Evolutionary conservation across 441 rosid species (phyloP), one percentile per base, ranked within the genome.

Genomic region (Euphorbia schlechtendalii): DNA sequence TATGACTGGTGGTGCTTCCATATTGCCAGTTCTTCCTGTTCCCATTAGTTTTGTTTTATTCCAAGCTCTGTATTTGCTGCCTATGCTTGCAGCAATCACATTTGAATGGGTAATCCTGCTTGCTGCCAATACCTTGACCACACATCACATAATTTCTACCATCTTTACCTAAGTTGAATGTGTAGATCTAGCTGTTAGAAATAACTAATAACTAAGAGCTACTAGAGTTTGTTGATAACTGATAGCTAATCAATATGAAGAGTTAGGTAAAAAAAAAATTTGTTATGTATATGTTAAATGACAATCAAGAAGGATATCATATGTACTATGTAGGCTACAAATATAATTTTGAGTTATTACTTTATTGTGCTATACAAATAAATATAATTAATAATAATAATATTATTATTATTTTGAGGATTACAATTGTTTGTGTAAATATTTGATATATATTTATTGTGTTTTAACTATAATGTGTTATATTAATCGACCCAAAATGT

Each of bases 101-200:
- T 28, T 61, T n/a, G 12, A 18, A 25, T 0, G n/a, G 20, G 2
- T 17, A 9, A 24, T 7, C 12, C 13, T 43, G 36, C 21, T 45
- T n/a, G 22, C 65, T 61, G 65, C 20, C 54, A 41, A 25, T 61
- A 21, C 15, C 28, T 14, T 59, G n/a, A 59, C 2, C 25, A 38
- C 46, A n/a, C 28, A 59, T 8, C 22, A 21, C 63, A 20, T 10
- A 28, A 13, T 24, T 59, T 22, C 21, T 17, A 38, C 0, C 30
- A 20, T 11, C 25, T 25, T 1, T 59, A 25, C 3, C 41, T 17
- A n/a, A 30, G 9, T 30, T 30, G 15, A n/a, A 57, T 2, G 18
- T 4, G 41, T 38, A 6, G 41, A 8, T 38, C 7, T 38, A 38
- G 41, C 7, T 43, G 48, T 14, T 43, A 12, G 48, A 11, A 43